These are phyloP conservation scores for Aureobasidium sp. DNA, from an alignment of 2,329 filamentous ascomycete species.

Conservation along the genomic window DNA sequence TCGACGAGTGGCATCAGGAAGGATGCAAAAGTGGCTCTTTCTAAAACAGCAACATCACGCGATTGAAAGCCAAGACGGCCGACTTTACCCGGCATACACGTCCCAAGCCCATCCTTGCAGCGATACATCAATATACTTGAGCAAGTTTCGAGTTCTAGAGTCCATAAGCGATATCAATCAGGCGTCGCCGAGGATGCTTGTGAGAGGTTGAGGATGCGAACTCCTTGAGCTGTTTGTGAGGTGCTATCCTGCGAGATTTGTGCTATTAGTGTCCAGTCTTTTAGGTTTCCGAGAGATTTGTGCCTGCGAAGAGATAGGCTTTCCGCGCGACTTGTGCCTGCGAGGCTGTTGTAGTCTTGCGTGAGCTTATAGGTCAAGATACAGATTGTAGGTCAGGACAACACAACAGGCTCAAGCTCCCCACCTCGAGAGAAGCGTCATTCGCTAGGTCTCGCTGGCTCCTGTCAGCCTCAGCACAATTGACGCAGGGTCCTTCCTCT, in stretches of 20 bases:
- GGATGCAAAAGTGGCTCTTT: neutral
- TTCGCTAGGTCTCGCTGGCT: neutral
- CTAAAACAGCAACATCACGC: neutral
- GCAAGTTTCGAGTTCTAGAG: neutral
- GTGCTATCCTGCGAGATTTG: neutral
- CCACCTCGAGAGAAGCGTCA: neutral
- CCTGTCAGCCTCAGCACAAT: neutral
- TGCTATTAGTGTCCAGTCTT: neutral
- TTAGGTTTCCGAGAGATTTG: neutral
- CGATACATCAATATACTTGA: slow-evolving; percentile 6
- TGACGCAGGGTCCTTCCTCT: slow-evolving; percentile 10
- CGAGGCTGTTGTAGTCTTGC: neutral
- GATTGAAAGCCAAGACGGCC: neutral
- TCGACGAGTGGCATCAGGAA: too few relatives aligned
- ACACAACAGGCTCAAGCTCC: neutral
- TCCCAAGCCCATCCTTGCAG: neutral
- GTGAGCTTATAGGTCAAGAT: neutral
- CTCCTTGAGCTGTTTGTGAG: neutral
- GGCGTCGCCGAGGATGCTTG: neutral
- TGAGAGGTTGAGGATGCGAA: neutral
- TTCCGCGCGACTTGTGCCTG: slow-evolving; percentile 1
- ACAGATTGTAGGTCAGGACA: neutral
- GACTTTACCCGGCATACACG: neutral
- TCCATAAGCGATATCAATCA: neutral
- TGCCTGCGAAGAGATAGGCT: neutral